These are phyloP conservation scores for Gleditsia sinensis DNA, from an alignment of 306 rosid genomes.

Conservation along the genomic window DNA sequence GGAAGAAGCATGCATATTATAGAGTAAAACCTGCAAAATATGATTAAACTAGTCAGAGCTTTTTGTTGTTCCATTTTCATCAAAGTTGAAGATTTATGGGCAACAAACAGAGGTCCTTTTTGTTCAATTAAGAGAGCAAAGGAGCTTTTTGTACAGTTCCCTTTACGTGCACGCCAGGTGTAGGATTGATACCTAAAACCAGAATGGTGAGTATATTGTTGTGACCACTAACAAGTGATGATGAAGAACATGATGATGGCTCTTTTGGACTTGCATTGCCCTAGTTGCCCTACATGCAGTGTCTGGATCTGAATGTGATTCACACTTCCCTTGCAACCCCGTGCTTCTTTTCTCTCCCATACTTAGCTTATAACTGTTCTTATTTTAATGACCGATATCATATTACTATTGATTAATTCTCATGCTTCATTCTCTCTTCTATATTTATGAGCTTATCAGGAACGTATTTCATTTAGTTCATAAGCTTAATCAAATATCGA, in stretches of 20 bases:
- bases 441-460: no score
- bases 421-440: background rate
- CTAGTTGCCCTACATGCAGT: conserved; percentile 2
- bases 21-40: no score
- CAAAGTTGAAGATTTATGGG: conserved; percentile 5
- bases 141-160: background rate
- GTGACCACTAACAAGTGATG: background rate
- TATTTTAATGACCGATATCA: background rate
- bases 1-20: no score
- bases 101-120: background rate
- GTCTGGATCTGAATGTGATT: conserved; percentile 10
- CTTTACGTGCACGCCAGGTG: conserved; percentile 41
- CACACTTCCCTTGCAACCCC: background rate
- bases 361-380: background rate
- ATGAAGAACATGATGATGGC: conserved; percentile 26
- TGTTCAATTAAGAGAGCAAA: background rate
- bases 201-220: background rate
- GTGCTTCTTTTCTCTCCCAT: background rate
- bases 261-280: conserved; percentile 25
- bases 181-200: conserved; percentile 17
- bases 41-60: no score
- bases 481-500: no score
- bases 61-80: background rate
- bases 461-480: no score
- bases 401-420: background rate